Percentiles rank a stretch among this genome's conserved stretches.
These are phyloP conservation scores for Eustoma russellianum DNA, from an alignment of 257 asterid species.

Conservation along the genomic window DNA sequence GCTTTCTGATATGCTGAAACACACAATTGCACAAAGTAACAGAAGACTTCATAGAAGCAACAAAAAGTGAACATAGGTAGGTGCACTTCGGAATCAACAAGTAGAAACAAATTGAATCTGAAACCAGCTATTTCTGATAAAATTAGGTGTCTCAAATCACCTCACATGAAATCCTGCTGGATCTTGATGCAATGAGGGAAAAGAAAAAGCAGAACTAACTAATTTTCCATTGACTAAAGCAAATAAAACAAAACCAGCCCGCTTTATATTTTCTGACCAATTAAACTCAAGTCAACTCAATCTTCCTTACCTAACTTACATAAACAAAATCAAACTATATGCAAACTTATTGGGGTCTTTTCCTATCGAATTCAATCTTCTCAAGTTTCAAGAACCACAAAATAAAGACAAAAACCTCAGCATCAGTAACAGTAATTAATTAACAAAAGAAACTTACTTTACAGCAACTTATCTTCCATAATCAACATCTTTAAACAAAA, in stretches of 20 bases:
- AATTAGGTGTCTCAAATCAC: too few relatives aligned
- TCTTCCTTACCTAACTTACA: constrained; percentile 2
- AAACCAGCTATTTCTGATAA: too few relatives aligned
- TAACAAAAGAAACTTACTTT: neutral
- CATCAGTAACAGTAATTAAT: neutral
- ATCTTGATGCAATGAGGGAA: neutral
- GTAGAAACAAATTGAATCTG: too few relatives aligned
- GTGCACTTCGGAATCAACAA: too few relatives aligned
- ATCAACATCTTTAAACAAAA: neutral
- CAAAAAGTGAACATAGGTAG: too few relatives aligned
- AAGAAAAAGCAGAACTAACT: neutral
- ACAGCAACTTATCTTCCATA: neutral
- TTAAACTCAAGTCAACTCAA: constrained; percentile 10
- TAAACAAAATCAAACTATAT: neutral
- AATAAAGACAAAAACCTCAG: constrained; percentile 3
- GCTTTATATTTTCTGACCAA: constrained; percentile 14
- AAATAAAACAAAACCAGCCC: constrained; percentile 2
- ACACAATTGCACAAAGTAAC: too few relatives aligned
- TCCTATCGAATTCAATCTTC: neutral
- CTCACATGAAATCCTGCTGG: too few relatives aligned
- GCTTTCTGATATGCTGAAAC: too few relatives aligned
- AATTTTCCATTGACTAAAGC: constrained; percentile 11
- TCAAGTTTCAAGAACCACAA: constrained; percentile 4
- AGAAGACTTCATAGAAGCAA: too few relatives aligned
- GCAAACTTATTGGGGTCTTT: neutral